Evolutionary conservation across 176 grass and related monocot species (phyloP).

Genomic region (Coix lacrymajobi): DNA sequence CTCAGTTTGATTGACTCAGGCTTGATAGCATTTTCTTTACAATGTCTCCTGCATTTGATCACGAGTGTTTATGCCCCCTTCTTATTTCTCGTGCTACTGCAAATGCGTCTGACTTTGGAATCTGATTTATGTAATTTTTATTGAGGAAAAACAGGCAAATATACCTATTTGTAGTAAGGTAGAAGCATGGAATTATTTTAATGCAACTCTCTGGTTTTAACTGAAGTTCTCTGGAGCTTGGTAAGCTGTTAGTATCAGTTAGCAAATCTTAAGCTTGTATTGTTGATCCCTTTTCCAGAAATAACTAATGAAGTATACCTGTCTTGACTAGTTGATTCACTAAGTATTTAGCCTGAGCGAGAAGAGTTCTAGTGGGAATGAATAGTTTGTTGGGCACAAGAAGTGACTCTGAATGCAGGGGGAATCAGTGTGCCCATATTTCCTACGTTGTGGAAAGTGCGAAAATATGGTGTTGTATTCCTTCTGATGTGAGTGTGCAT

Average conservation of each 20-base stretch:
- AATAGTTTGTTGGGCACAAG: not conserved
- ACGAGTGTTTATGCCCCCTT: not conserved
- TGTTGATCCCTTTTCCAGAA: not conserved
- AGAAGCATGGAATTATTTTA: not conserved
- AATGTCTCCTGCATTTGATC: not conserved
- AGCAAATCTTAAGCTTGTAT: not conserved
- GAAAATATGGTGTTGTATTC: not conserved
- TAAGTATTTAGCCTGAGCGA: not conserved
- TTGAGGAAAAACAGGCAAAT: not conserved
- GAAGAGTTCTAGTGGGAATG: not conserved
- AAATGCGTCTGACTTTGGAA: not conserved
- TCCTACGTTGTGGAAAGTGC: slow-evolving; percentile 16
- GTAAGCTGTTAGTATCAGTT: not conserved
- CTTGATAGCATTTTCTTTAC: not conserved
- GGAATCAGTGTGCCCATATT: slow-evolving; percentile 1
- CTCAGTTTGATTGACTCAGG: not conserved
- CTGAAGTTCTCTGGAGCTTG: not conserved
- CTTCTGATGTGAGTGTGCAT: slow-evolving; percentile 40
- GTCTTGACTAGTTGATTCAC: not conserved
- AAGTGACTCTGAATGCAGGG: slow-evolving; percentile 7
- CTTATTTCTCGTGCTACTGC: not conserved
- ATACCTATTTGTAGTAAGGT: not conserved
- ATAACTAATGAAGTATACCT: not conserved
- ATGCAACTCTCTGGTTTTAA: not conserved
- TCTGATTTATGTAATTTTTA: not conserved